Base-by-base conservation (phyloP, 164 flowering plant genomes). In the Houttuynia cordata region DNA sequence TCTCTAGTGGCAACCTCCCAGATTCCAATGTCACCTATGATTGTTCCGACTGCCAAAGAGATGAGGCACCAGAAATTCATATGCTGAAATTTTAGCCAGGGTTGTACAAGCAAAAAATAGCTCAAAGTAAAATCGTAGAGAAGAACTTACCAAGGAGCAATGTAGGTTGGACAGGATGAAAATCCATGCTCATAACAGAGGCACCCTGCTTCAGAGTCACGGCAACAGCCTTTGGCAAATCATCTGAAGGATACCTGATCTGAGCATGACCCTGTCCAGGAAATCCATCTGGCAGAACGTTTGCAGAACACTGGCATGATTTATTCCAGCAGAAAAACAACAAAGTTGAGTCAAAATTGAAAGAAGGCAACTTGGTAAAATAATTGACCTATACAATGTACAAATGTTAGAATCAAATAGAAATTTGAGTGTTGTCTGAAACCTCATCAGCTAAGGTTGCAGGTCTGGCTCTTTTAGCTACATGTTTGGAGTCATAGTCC, bases 101-200 rank as follows among this genome's bases (percentile, higher is more conserved):
- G 13, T 13, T 3, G 51, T 8, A 39, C 18, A 58, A 24, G 34
- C 7, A 41, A 10, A 23, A 21, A 9, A n/a, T 51, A 53, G 58
- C 55, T n/a, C n/a, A n/a, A n/a, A n/a, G n/a, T n/a, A n/a, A n/a
- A n/a, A n/a, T n/a, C 55, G n/a, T n/a, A n/a, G n/a, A 49, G 18
- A 58, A 61, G 56, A 23, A 57, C 82, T 49, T 49, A 90, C 97
- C 95, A 61, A 90, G 76, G 64, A 90, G 91, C 40, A 85, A 56
- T 30, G 85, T 79, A 59, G 83, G 93, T 67, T 87, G 85, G 47
- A 76, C 25, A 51, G 97, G 97, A 74, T 90, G 95, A 63, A 90
- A 90, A 72, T 90, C 97, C 97, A 90, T 87, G 90, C 95, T 90
- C 86, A 68, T 85, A 18, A 81, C 82, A 67, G 84, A 73, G 58